A percentile compares a stretch with the other conserved stretches of the same genome.
Evolutionary conservation across 78 protist species (phyloP).

Genomic region (Speleostelium caveatum): DNA sequence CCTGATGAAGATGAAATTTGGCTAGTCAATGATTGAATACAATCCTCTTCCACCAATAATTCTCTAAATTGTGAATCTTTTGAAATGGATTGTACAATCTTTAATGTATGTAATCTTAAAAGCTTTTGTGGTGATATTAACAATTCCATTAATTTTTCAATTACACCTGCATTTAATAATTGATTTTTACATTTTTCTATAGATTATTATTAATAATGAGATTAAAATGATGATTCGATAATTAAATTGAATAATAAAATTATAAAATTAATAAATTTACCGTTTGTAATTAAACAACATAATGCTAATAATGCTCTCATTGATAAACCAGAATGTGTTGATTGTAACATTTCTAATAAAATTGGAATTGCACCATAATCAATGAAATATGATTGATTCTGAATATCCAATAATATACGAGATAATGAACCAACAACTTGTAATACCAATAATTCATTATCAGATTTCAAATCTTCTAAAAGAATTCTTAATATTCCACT

Average conservation of each 20-base stretch:
- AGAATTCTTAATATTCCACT: slow-evolving; percentile 26
- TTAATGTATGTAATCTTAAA: slow-evolving; percentile 43
- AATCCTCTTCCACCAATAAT: slow-evolving; percentile 4
- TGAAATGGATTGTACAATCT: slow-evolving; percentile 37
- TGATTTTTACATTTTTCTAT: slow-evolving; percentile 32
- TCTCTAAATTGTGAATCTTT: slow-evolving; percentile 31
- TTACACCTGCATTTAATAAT: slow-evolving; percentile 47
- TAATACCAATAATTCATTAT: slow-evolving; percentile 14
- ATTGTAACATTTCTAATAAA: slow-evolving; percentile 12
- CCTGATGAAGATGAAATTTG: neutral
- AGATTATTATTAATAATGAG: too few species aligned
- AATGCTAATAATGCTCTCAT: slow-evolving; percentile 57
- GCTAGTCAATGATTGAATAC: neutral
- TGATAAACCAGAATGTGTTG: slow-evolving; percentile 2
- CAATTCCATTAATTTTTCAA: slow-evolving; percentile 12
- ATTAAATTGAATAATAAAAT: neutral
- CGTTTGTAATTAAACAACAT: slow-evolving; percentile 60
- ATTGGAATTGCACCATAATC: slow-evolving; percentile 16
- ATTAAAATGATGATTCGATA: too few species aligned
- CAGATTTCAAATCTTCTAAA: neutral
- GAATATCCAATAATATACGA: slow-evolving; percentile 24
- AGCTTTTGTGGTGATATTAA: slow-evolving; percentile 36
- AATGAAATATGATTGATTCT: slow-evolving; percentile 36
- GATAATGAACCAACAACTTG: slow-evolving; percentile 73
- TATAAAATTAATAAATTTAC: slow-evolving; percentile 4